A percentile compares a stretch with the other conserved stretches of the same genome.
phyloP scores from a whole-genome alignment of 192 early-diverging fungal genomes.

The Linnemannia elongata region DNA sequence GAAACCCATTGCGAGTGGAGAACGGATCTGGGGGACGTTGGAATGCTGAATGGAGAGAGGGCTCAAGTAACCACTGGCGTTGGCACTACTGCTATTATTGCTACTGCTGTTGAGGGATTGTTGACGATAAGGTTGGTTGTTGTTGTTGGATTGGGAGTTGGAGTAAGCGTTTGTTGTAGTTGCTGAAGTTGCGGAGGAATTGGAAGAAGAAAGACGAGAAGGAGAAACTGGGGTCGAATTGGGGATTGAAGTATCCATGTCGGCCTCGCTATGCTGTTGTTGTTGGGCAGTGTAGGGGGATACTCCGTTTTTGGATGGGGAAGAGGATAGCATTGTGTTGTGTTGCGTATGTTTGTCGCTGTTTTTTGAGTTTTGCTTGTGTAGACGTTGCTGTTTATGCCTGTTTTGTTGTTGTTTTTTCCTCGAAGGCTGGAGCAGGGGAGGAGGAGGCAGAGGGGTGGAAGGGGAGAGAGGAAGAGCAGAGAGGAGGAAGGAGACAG shows the following conservation, averaged over 20 bases:
- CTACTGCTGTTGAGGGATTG: background rate
- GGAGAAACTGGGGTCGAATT: background rate
- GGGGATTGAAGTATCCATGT: slow-evolving; percentile 9
- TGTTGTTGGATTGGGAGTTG: background rate
- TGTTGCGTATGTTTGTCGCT: slow-evolving; percentile 1
- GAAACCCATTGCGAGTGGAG: slow-evolving; percentile 47
- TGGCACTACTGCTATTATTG: slow-evolving; percentile 13
- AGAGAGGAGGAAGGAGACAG: background rate
- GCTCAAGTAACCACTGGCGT: slow-evolving; percentile 25
- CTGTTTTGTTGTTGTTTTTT: background rate
- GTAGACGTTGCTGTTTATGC: no score
- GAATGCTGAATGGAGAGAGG: slow-evolving; percentile 30
- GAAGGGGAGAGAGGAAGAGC: background rate
- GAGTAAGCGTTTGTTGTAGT: background rate
- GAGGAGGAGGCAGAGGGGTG: background rate
- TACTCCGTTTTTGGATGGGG: slow-evolving; percentile 9
- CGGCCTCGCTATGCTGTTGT: slow-evolving; percentile 19
- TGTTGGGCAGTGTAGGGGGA: slow-evolving; percentile 13
- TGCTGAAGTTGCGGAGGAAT: background rate
- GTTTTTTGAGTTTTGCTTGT: background rate
- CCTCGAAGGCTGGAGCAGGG: background rate
- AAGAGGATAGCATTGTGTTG: slow-evolving; percentile 34
- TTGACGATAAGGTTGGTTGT: background rate
- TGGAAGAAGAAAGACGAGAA: slow-evolving; percentile 6
- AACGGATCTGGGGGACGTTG: slow-evolving; percentile 38